Evolutionary conservation across 257 asterid species (phyloP), one percentile per base, ranked within the genome.

Genomic region (Catharanthus roseus): DNA sequence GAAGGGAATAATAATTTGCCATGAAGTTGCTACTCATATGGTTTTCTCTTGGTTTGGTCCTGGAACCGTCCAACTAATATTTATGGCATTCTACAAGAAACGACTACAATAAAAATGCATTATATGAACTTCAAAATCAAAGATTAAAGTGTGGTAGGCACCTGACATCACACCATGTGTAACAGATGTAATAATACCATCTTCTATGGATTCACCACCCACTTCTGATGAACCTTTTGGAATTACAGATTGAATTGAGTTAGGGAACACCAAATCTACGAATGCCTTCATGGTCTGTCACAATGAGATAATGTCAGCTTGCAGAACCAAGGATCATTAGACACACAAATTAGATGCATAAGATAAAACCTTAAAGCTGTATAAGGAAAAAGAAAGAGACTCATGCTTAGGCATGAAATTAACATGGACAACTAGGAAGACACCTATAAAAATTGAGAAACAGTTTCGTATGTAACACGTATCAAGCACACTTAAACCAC

Each of bases 161-260:
- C 97, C 98, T 78, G 89, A 60, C 95, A 91, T 84, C 54, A 85
- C 81, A 73, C 99, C 97, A 4, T 86, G 96, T 13, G 96, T 84
- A 62, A 77, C 83, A 77, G 96, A 86, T 78, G 99, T 84, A 62
- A 93, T 85, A 79, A 89, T 77, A 61, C 95, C 99, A 51, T 75
- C 72, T 58, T 72, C 88, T 49, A 47, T 50, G 21, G 85, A 70
- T 79, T 85, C 87, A 72, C 69, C 82, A 72, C 63, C 81, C 55
- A 64, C 76, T 51, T 70, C 56, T 31, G 58, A 10, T 29, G 86
- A 74, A 80, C 80, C 95, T 80, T 90, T 82, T 26, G 90, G 79
- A 65, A 84, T 81, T 62, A 87, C 86, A 24, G 95, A 89, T 44
- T 71, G 84, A 72, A 78, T 72, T 1, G 91, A 77, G 88, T 90